A percentile compares a stretch with the other conserved stretches of the same genome.
Conservation (phyloP, 257 asterid species). For the Nicotiana obtusifolia region DNA sequence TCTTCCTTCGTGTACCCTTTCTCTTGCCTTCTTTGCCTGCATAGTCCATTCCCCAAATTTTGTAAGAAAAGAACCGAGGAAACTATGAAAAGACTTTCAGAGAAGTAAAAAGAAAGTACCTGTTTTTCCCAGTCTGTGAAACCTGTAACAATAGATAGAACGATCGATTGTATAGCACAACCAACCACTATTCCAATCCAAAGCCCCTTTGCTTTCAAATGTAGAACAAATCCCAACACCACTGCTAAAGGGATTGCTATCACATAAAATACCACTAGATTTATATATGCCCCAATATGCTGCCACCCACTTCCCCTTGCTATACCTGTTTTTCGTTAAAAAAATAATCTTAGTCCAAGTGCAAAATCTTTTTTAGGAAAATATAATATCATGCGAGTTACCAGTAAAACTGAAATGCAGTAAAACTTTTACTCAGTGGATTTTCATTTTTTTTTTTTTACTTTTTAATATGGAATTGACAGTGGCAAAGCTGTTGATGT, state of each 20-base stretch:
- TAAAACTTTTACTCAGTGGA: too few species aligned
- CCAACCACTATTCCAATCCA: constrained; percentile 52
- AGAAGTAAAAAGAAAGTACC: constrained; percentile 2
- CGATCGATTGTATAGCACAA: constrained; percentile 23
- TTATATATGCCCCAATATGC: constrained; percentile 46
- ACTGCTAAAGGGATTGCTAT: constrained; percentile 45
- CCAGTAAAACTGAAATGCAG: too few species aligned
- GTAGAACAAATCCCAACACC: constrained; percentile 26
- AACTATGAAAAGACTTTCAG: too few species aligned
- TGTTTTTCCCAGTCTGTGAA: constrained; percentile 41
- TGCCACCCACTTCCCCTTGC: constrained; percentile 71
- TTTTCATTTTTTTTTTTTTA: too few species aligned
- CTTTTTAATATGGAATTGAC: too few species aligned
- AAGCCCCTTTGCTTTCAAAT: constrained; percentile 41
- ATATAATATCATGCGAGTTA: too few species aligned
- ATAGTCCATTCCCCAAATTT: background rate
- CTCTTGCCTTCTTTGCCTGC: constrained; percentile 29
- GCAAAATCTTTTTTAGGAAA: background rate
- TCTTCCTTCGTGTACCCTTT: constrained; percentile 6
- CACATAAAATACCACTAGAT: constrained; percentile 42
- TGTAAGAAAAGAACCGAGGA: background rate
- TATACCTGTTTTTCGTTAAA: constrained; percentile 28
- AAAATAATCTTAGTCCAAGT: background rate
- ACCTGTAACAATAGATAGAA: constrained; percentile 31
- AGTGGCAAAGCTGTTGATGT: too few species aligned